Evolutionary conservation across 495 filamentous ascomycete species (phyloP).

Genomic region (Lophiotrema nucula): DNA sequence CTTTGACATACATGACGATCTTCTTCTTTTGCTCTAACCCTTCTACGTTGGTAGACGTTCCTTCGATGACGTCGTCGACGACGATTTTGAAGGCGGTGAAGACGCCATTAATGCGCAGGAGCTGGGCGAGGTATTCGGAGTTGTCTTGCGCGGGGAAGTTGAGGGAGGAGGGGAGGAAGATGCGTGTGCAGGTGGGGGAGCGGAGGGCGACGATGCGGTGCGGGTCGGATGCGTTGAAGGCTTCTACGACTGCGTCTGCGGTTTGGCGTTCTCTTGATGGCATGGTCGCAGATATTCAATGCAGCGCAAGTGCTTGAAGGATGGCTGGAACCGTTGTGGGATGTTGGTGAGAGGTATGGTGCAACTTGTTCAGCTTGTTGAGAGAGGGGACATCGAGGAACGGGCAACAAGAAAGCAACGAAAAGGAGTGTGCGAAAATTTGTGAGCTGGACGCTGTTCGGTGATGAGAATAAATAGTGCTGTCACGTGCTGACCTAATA

Average conservation of each 20-base stretch:
- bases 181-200: slow-evolving; percentile 26
- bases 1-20: slow-evolving; percentile 38
- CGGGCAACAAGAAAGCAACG: no score
- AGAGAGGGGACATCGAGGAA: no score
- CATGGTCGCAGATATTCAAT: no score
- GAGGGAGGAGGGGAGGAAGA: slow-evolving; percentile 36
- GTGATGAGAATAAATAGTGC: no score
- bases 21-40: slow-evolving; percentile 20
- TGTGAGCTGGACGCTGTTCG: no score
- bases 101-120: slow-evolving; percentile 22
- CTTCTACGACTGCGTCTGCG: slow-evolving; percentile 11
- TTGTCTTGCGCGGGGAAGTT: slow-evolving; percentile 24
- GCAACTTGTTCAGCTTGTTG: no score
- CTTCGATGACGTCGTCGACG: slow-evolving; percentile 37
- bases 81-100: slow-evolving; percentile 33
- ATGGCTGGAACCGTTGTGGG: no score
- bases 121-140: slow-evolving; percentile 25
- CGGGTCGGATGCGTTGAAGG: slow-evolving; percentile 26
- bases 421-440: no score
- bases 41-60: no score
- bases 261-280: slow-evolving; percentile 17
- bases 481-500: no score
- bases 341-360: no score
- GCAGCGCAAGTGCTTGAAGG: no score
- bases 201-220: slow-evolving; percentile 22